Evolutionary conservation across 2,329 filamentous ascomycete genomes (phyloP).

Genomic region (Aaosphaeria arxii): DNA sequence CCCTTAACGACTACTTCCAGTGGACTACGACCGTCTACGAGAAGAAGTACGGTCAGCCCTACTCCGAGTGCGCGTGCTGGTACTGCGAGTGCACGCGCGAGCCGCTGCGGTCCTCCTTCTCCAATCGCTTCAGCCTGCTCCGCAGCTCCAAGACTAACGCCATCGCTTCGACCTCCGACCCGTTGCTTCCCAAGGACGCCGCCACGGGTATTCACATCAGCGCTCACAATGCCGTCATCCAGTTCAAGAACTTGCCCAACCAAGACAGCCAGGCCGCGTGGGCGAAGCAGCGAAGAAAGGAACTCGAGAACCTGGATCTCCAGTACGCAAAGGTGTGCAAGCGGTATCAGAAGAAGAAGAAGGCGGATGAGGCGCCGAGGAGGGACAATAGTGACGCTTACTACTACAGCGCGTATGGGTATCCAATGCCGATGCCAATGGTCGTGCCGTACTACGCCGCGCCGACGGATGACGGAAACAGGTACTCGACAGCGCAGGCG

Average conservation of each 20-base stretch:
- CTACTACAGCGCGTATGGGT: conserved; percentile 41
- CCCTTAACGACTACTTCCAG: conserved; percentile 64
- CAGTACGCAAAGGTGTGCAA: conserved; percentile 51
- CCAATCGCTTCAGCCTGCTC: conserved; percentile 37
- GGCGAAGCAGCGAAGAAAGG: conserved; percentile 6
- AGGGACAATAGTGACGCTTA: conserved; percentile 19
- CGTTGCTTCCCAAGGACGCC: conserved; percentile 42
- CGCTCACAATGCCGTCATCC: conserved; percentile 59
- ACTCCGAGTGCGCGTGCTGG: conserved; percentile 78
- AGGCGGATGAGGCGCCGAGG: conserved; percentile 29
- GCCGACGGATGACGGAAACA: conserved; percentile 31
- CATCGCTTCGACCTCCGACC: conserved; percentile 2
- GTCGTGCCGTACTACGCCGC: conserved; percentile 45
- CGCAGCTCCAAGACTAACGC: conserved; percentile 20
- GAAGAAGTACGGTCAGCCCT: conserved; percentile 61
- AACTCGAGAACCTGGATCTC: conserved; percentile 48
- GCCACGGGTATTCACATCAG: conserved; percentile 68
- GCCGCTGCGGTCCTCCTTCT: conserved; percentile 44
- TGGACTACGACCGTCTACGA: conserved; percentile 72
- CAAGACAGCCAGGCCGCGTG: conserved; percentile 1
- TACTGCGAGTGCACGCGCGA: conserved; percentile 73
- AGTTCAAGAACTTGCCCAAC: background rate
- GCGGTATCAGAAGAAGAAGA: conserved; percentile 32
- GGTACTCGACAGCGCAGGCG: conserved; percentile 41
- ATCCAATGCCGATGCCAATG: conserved; percentile 43